Percentiles rank a stretch among this genome's conserved stretches.
phyloP scores from a whole-genome alignment of 169 alveolate genomes.

The Plasmodium billcollinsi region DNA sequence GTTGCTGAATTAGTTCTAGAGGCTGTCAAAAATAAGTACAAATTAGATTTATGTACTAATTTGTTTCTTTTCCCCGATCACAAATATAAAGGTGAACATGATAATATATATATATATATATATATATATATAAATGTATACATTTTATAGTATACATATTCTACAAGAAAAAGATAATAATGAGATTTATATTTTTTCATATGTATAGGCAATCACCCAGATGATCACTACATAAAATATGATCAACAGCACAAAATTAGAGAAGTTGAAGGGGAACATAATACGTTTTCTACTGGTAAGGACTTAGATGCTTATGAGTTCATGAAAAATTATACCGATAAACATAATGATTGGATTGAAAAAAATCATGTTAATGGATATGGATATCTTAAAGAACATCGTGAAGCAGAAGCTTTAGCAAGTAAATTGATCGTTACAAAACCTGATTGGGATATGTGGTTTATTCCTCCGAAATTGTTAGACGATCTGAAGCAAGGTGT shows the following conservation, averaged over 20 bases:
- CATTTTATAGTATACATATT: neutral
- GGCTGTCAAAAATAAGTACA: slow-evolving; percentile 73
- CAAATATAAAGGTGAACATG: slow-evolving; percentile 64
- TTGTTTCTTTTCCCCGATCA: slow-evolving; percentile 72
- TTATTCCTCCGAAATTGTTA: slow-evolving; percentile 35
- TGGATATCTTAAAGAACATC: slow-evolving; percentile 19
- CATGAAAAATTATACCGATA: neutral
- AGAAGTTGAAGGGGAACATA: slow-evolving; percentile 17
- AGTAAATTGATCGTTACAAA: slow-evolving; percentile 26
- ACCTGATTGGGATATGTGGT: slow-evolving; percentile 79
- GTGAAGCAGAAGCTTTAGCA: too few species aligned
- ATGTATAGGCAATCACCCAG: slow-evolving; percentile 49
- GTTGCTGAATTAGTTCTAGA: slow-evolving; percentile 75
- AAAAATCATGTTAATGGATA: neutral
- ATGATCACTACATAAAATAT: slow-evolving; percentile 65
- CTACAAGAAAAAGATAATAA: neutral
- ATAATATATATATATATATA: neutral
- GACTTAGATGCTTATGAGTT: too few species aligned
- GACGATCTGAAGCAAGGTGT: slow-evolving; percentile 39
- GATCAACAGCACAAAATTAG: slow-evolving; percentile 75
- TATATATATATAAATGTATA: neutral
- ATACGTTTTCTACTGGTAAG: too few species aligned
- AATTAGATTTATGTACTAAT: slow-evolving; percentile 56
- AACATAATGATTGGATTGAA: neutral
- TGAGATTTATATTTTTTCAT: slow-evolving; percentile 3